phyloP scores from a whole-genome alignment of 2,329 filamentous ascomycete genomes.

The Fusarium sublunatum region DNA sequence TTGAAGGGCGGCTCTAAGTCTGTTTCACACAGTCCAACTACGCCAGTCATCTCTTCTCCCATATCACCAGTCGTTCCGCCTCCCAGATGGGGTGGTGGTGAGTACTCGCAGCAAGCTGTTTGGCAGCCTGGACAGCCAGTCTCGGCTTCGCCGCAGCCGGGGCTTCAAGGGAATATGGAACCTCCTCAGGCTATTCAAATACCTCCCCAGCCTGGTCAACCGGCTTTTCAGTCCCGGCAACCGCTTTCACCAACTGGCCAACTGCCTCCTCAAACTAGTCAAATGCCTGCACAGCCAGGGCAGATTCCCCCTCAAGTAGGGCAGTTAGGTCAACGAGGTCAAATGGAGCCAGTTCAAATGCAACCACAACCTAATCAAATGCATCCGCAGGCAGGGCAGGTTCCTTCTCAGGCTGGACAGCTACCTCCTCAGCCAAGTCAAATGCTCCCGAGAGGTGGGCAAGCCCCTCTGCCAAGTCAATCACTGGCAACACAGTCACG shows the following conservation, averaged over 20 bases:
- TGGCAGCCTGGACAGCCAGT: slow-evolving; percentile 41
- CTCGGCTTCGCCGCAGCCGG: slow-evolving; percentile 1
- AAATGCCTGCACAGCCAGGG: slow-evolving; percentile 1
- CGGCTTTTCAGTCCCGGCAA: neutral
- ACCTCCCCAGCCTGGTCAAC: slow-evolving; percentile 6
- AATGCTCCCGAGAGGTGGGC: neutral
- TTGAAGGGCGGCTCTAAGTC: slow-evolving; percentile 42
- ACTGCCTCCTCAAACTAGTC: neutral
- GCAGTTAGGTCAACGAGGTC: slow-evolving; percentile 2
- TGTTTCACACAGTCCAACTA: slow-evolving; percentile 34
- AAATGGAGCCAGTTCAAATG: slow-evolving; percentile 6
- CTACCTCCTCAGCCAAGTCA: neutral
- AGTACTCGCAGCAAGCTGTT: slow-evolving; percentile 36
- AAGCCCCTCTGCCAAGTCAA: neutral
- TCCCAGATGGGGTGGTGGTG: slow-evolving; percentile 37
- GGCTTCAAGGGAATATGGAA: slow-evolving; percentile 13
- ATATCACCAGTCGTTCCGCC: slow-evolving; percentile 15
- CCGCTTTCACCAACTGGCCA: slow-evolving; percentile 9
- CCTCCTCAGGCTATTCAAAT: slow-evolving; percentile 5
- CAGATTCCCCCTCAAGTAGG: slow-evolving; percentile 1
- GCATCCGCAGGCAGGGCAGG: neutral
- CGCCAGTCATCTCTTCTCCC: slow-evolving; percentile 22
- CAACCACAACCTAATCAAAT: neutral
- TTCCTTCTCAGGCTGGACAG: slow-evolving; percentile 6
- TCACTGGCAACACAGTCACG: neutral